Base-by-base conservation (phyloP, 2,329 filamentous ascomycete genomes). In the Aspergillus awamori region DNA sequence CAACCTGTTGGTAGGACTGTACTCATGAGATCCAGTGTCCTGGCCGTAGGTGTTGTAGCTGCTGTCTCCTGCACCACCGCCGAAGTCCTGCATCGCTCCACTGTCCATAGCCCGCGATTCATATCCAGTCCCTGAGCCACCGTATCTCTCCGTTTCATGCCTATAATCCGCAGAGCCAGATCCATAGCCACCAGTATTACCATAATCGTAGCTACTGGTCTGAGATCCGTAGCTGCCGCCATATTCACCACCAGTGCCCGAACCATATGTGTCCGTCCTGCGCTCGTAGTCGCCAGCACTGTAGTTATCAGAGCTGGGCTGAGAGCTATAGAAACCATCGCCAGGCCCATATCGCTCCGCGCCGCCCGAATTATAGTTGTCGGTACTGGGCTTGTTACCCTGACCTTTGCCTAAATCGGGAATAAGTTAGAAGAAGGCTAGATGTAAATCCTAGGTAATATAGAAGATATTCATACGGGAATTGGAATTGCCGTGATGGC, bases 341-440 rank as follows among this genome's bases (percentile, higher is more conserved):
- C 82, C 80, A 72, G 85, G 86, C n/a, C 75, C 77, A 5, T 47
- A 47, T 20, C 56, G 38, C 17, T 58, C 58, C 38, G 49, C 47
- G 5, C 45, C 53, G 28, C 41, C 41, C 8, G 66, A 62, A 8
- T 61, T 61, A 41, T 64, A 65, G 2, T 51, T 58, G n/a, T 59
- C 64, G 20, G 58, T 33, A 51, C 49, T 54, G 15, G 59, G 43
- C 17, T 60, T 54, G 22, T 54, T 64, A 28, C 83, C 43, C n/a
- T 55, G 55, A 76, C 17, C 53, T 2, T 43, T 33, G 24, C 36
- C 62, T 64, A 24, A 39, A 33, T 15, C 45, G 28, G 43, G 54
- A 43, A 52, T 22, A 59, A 45, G 8, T 10, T 51, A 52, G 17
- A 39, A n/a, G 26, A 51, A 8, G 17, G 8, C 8, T 38, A 20